phyloP scores from a whole-genome alignment of 495 filamentous ascomycete species.

The Aspergillus sclerotiicarbonarius region DNA sequence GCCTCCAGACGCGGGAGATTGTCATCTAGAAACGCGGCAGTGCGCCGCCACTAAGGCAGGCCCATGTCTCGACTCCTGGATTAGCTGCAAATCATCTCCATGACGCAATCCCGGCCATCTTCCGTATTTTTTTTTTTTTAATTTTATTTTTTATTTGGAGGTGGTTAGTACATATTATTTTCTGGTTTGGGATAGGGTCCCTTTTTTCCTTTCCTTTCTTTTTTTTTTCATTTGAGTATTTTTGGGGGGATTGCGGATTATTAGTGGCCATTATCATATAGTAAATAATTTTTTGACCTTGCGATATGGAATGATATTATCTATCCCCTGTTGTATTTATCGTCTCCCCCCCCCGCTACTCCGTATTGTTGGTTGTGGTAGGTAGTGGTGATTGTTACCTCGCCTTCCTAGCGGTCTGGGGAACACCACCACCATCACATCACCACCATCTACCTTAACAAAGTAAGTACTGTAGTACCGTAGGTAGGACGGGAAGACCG shows the following conservation, averaged over 20 bases:
- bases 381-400: no score
- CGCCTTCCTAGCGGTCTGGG: neutral
- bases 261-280: no score
- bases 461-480: no score
- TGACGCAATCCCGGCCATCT: conserved; percentile 23
- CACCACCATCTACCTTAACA: no score
- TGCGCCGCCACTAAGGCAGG: conserved; percentile 24
- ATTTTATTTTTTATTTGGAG: neutral
- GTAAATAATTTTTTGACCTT: no score
- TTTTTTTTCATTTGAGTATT: conserved; percentile 4
- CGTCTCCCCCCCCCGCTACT: no score
- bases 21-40: conserved; percentile 26
- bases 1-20: conserved; percentile 26
- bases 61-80: conserved; percentile 25
- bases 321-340: no score
- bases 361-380: no score
- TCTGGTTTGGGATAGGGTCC: conserved; percentile 1
- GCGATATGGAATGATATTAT: no score
- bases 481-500: neutral
- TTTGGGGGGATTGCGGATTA: no score
- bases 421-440: no score
- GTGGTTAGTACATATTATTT: no score
- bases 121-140: neutral
- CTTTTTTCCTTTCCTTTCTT: conserved; percentile 7
- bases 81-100: conserved; percentile 29